Percentiles rank a stretch among this genome's conserved stretches.
These are phyloP conservation scores for Podila minutissima DNA, from an alignment of 192 early-diverging fungal species.

Conservation along the genomic window DNA sequence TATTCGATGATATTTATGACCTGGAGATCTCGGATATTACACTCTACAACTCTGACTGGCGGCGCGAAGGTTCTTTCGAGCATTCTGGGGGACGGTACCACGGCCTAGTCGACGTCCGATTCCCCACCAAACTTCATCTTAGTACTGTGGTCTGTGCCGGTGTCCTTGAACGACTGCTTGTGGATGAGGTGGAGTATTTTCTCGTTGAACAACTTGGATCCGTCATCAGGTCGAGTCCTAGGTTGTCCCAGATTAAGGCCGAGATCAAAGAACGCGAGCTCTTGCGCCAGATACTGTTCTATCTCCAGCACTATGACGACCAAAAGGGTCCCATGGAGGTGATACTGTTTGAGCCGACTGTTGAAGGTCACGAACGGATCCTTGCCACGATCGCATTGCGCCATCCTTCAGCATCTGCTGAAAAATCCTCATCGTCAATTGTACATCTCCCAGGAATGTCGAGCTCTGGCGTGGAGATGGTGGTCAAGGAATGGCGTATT, in stretches of 20 bases:
- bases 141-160: too few species aligned
- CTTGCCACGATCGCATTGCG: background rate
- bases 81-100: too few species aligned
- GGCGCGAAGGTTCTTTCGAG: too few species aligned
- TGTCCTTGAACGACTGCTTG: too few species aligned
- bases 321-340: background rate
- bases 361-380: background rate
- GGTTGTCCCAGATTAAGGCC: background rate
- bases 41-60: too few species aligned
- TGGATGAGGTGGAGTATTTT: background rate
- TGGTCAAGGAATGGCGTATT: background rate
- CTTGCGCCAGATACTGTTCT: background rate
- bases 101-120: too few species aligned
- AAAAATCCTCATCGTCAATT: background rate
- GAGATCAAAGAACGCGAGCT: background rate
- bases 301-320: background rate
- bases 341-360: background rate
- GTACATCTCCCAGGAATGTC: too few species aligned
- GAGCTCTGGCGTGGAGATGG: background rate
- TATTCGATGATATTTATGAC: background rate
- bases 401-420: background rate
- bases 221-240: background rate
- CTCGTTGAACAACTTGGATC: background rate
- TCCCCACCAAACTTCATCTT: too few species aligned
- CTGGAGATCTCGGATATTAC: background rate